Percentiles rank a stretch among this genome's conserved stretches.
phyloP scores from a whole-genome alignment of 78 protist species.

The Dictyostelium firmibasis region DNA sequence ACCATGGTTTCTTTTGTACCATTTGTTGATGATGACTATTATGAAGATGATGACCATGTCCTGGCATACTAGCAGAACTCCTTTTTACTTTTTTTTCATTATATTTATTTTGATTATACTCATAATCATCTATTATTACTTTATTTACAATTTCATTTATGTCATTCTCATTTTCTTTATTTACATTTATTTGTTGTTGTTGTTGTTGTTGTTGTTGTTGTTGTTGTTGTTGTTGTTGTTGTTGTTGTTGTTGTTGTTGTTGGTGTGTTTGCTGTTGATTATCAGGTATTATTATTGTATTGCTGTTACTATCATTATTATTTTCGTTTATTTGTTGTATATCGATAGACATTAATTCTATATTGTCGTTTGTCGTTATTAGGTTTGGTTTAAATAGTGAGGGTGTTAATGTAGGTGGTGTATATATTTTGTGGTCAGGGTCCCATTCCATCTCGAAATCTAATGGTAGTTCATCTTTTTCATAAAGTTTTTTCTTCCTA shows the following conservation, averaged over 20 bases:
- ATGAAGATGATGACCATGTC: background rate
- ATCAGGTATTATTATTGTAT: no score
- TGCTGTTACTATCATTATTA: background rate
- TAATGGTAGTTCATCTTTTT: background rate
- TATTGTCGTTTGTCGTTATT: background rate
- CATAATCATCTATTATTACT: background rate
- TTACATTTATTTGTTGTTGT: background rate
- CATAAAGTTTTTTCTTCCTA: background rate
- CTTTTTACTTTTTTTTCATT: background rate
- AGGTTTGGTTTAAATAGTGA: background rate
- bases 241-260: no score
- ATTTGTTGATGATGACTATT: background rate
- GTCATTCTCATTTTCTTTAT: background rate
- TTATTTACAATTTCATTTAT: background rate
- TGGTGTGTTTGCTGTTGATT: no score
- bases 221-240: background rate
- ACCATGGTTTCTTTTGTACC: background rate
- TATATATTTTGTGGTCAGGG: background rate
- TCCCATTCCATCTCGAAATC: slow-evolving; percentile 21
- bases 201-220: background rate
- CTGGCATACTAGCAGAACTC: background rate
- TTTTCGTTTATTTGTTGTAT: background rate
- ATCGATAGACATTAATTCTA: background rate
- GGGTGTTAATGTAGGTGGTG: background rate
- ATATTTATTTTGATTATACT: background rate